A percentile compares a stretch with the other conserved stretches of the same genome.
phyloP scores from a whole-genome alignment of 192 early-diverging fungal species.

The Thoreauomyces humboldtii region DNA sequence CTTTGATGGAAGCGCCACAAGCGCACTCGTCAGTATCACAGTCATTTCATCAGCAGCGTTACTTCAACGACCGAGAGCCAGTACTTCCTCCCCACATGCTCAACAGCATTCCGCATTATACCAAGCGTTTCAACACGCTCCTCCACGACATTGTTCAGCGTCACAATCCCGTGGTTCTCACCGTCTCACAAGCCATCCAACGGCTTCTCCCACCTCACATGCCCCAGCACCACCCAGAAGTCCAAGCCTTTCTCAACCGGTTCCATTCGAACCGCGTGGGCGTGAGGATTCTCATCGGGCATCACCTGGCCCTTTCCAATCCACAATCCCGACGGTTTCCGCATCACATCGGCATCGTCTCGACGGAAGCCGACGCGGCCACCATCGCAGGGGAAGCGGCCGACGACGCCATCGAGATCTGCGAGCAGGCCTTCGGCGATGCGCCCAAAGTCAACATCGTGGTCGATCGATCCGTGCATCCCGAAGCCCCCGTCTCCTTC shows the following conservation, averaged over 20 bases:
- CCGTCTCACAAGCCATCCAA: slow-evolving; percentile 24
- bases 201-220: background rate
- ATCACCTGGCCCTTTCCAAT: slow-evolving; percentile 35
- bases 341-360: slow-evolving; percentile 89
- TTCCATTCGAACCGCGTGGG: slow-evolving; percentile 93
- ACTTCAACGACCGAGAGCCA: background rate
- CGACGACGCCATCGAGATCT: slow-evolving; percentile 83
- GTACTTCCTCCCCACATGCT: slow-evolving; percentile 1
- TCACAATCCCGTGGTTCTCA: slow-evolving; percentile 59
- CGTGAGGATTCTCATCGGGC: slow-evolving; percentile 90
- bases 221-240: slow-evolving; percentile 47
- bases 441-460: slow-evolving; percentile 63
- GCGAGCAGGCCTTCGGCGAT: slow-evolving; percentile 77
- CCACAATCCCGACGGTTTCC: background rate
- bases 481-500: slow-evolving; percentile 54
- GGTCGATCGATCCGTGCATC: background rate
- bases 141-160: slow-evolving; percentile 89
- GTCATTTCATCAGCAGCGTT: background rate
- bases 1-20: too few species aligned
- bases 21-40: background rate
- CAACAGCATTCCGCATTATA: background rate
- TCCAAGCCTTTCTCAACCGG: slow-evolving; percentile 88
- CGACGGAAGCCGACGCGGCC: slow-evolving; percentile 74
- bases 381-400: slow-evolving; percentile 83
- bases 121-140: slow-evolving; percentile 20